phyloP scores from a whole-genome alignment of 2,329 filamentous ascomycete genomes.

The Fusarium sp. region DNA sequence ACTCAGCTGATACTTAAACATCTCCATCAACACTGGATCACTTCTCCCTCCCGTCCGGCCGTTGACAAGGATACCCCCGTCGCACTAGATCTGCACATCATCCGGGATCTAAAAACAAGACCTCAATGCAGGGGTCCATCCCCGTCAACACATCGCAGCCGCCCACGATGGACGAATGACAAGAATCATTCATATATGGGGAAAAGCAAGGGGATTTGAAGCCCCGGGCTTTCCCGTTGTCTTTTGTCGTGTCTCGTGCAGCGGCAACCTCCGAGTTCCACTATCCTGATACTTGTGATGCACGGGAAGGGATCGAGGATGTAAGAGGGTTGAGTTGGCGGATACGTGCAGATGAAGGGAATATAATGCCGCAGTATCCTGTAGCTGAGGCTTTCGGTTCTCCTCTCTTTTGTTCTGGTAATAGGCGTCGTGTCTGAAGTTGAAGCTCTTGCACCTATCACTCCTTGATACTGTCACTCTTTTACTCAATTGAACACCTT shows the following conservation, averaged over 20 bases:
- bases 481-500: neutral
- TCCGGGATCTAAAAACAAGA: constrained; percentile 18
- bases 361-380: constrained; percentile 17
- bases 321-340: constrained; percentile 8
- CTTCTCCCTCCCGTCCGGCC: neutral
- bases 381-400: neutral
- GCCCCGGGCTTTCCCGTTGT: constrained; percentile 14
- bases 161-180: constrained; percentile 2
- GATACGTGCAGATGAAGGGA: neutral
- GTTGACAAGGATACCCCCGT: constrained; percentile 8
- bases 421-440: neutral
- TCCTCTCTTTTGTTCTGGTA: neutral
- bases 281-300: neutral
- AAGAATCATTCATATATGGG: neutral
- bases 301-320: neutral
- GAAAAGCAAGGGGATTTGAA: constrained; percentile 11
- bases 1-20: neutral
- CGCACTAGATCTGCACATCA: constrained; percentile 20
- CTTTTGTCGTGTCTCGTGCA: neutral
- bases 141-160: constrained; percentile 2
- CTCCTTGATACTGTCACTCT: neutral
- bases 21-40: neutral
- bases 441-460: too few species aligned
- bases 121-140: constrained; percentile 13
- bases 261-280: constrained; percentile 3